Base-by-base conservation (phyloP, 2,329 filamentous ascomycete species). In the Pezicula neosporulosa region DNA sequence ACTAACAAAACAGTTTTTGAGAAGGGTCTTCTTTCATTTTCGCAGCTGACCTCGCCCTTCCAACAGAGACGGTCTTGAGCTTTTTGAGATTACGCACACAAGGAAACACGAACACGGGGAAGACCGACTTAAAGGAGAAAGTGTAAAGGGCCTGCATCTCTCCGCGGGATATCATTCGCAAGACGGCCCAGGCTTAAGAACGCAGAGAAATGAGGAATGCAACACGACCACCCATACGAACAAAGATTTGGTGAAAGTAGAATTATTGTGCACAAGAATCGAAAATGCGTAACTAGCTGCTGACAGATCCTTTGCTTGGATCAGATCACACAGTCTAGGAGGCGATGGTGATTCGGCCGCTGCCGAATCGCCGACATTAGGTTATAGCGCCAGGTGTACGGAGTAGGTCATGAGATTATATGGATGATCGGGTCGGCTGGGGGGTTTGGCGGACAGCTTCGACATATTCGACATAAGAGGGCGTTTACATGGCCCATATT, bases 401-500 rank as follows among this genome's bases (percentile, higher is more conserved):
- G 64, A 64, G 64, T 64, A 68, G 49, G 55, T 58, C 56, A 63
- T 62, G 62, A 64, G 55, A 68, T 70, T 70, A 70, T 69, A 61
- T 55, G 54, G 51, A 53, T 50, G 53, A 53, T 47, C 50, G 49
- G 53, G 50, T 53, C 52, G 51, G 44, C 50, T 54, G 46, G 54
- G 49, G 51, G 46, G 51, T 45, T 46, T 48, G 27, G 27, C 18
- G 43, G 43, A 27, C 9, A 45, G 27, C n/a, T 45, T 19, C 43
- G 19, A 27, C 43, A 19, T 45, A 10, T 28, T 16, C 43, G n/a
- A 33, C 47, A 53, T 54, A 50, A 54, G 43, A 50, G 47, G 51
- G 47, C 49, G 53, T 54, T 65, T 59, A 64, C 62, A 67, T 86
- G 58, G 89, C 89, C 89, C 89, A 93, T 70, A 93, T 85, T 82